Percentiles rank a stretch among this genome's conserved stretches.
These are phyloP conservation scores for Colletotrichum sp. DNA, from an alignment of 2,329 filamentous ascomycete species.

Conservation along the genomic window DNA sequence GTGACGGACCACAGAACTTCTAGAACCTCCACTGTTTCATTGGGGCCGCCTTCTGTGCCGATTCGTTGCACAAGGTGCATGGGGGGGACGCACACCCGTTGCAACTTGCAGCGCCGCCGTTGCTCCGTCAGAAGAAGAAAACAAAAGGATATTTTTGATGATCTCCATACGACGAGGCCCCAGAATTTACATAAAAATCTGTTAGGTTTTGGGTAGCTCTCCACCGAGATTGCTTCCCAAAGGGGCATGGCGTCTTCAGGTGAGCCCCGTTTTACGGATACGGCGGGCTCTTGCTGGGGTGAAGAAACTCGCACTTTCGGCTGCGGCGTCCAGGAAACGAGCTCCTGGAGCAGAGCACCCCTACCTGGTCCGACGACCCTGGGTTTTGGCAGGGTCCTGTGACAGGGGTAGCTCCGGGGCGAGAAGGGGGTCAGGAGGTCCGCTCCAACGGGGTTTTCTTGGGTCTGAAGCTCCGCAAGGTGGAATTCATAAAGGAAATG, in stretches of 20 bases:
- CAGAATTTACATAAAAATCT: neutral
- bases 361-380: neutral
- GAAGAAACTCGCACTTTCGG: slow-evolving; percentile 3
- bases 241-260: slow-evolving; percentile 7
- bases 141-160: neutral
- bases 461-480: neutral
- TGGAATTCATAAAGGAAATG: neutral
- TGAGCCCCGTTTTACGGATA: slow-evolving; percentile 4
- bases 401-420: neutral
- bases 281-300: neutral
- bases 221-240: slow-evolving; percentile 17
- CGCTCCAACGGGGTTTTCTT: neutral
- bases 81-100: neutral
- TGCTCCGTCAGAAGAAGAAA: slow-evolving; percentile 14
- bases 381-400: neutral
- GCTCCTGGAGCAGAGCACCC: neutral
- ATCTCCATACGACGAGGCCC: neutral
- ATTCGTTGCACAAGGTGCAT: neutral
- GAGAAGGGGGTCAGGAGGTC: neutral
- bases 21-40: slow-evolving; percentile 1
- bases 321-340: neutral
- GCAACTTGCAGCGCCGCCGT: neutral
- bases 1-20: neutral
- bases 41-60: neutral
- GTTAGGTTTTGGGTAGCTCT: neutral